Evolutionary conservation across 352 stramenopile genomes (phyloP), one percentile per base, ranked within the genome.

Genomic region (Globisporangium spiculum): DNA sequence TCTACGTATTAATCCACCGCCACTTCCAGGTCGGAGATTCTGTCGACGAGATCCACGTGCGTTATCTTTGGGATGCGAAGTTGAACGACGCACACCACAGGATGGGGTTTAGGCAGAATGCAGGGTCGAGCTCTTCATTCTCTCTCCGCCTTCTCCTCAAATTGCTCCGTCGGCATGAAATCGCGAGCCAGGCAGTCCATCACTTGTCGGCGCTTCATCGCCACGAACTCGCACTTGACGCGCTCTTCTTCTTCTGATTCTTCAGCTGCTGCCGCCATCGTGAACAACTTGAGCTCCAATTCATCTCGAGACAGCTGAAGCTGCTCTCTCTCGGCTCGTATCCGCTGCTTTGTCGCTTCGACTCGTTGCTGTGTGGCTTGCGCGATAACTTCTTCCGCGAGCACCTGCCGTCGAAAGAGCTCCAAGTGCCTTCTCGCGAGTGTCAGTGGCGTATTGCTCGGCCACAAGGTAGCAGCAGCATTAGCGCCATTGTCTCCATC

Each of bases 391-490:
- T 57, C 52, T 10, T 57, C 22, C 8, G 52, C 52, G 22, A 57
- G n/a, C 52, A 57, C 52, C 22, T 57, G 52, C n/a, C 52, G 52
- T 34, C 22, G 52, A 12, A 57, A 57, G 52, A 57, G 52, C 22
- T 57, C 52, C 52, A 57, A 34, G 24, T 57, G 52, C 24, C 52
- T 24, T 20, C 52, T 57, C n/a, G n/a, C 52, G 3, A 57, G 52
- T 12, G 9, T 34, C 52, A 57, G 8, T 30, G 48, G n/a, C 24
- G 22, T 9, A 32, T 32, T 57, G 52, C 12, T 57, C 9, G 12
- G 2, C 52, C n/a, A 57, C 52, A 34, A 2, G 16, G 52, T n/a
- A 20, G n/a, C 12, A 20, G n/a, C 8, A 32, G n/a, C 22, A 56
- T 4, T n/a, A 18, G 22, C 12, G 14, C 8, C 22, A 18, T 10